Base-by-base conservation (phyloP, 306 rosid species). In the Glycyrrhiza uralensis region DNA sequence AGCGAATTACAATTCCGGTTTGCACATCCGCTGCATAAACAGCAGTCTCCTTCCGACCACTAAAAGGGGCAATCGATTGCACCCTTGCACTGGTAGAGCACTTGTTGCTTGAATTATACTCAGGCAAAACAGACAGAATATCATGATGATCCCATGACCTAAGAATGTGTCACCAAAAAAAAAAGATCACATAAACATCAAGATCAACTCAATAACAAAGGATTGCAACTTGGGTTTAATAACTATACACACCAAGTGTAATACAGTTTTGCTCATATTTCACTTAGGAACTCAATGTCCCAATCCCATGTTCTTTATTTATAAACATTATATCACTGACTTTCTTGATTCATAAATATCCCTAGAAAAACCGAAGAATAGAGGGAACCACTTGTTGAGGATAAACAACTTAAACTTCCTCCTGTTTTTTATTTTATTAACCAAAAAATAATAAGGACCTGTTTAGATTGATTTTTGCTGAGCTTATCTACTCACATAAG, bases 111-210 rank as follows among this genome's bases (percentile, higher is more conserved):
- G 91, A 79, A 79, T 91, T 91, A 63, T 89, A 89, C 82, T 91
- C 97, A 0, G 98, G 97, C 65, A 85, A 72, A 39, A 93, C 94
- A 13, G 87, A 83, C 22, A 93, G 85, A 80, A 93, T 49, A 66
- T 93, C 98, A 39, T 87, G 98, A 87, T 91, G 98, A 85, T 93
- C 98, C 97, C 98, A 93, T 32, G 96, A 86, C 98, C 98, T 92
- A 61, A 23, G 15, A 51, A 69, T 24, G 24, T 63, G 20, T 19
- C 35, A 30, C 29, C 10, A 62, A 54, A 38, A 69, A 23, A 24
- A 7, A 22, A 38, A 18, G 15, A n/a, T 3, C 4, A 13, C 15
- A 38, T 15, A 71, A 54, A 33, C 17, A 45, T 79, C 63, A 17
- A 15, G 36, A 79, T 47, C 44, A 74, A 50, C 30, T 41, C 57